Base-by-base conservation (phyloP, 2,329 filamentous ascomycete genomes). In the Neospermospora avenae region DNA sequence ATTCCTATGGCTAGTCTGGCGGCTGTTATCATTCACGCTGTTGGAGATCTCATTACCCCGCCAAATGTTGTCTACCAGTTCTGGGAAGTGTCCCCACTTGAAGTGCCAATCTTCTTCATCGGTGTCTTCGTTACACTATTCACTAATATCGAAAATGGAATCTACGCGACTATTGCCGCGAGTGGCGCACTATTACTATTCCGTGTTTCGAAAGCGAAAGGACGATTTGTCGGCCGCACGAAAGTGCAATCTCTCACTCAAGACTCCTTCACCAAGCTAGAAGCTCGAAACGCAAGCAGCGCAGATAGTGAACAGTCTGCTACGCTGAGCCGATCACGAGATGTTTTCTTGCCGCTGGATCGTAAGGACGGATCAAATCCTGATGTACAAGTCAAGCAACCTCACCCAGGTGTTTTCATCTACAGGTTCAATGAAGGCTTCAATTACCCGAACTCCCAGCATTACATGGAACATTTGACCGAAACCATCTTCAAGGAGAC, bases 381-480 rank as follows among this genome's bases (percentile, higher is more conserved):
- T 0, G 81, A 88, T 31, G 81, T 98, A 49, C 82, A 88, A 13
- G 80, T 96, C 18, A 81, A 90, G 63, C 85, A 85, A 57, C 93
- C 95, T 0, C 91, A 95, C 69, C 93, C 93, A 0, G 95, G 95
- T 55, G 83, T 99, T 66, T 96, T 98, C 76, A 96, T 98, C 71
- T 98, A 96, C 78, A 87, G 93, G 46, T 97, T 96, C 75, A 86
- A 89, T 0, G 93, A 98, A 77, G 91, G 93, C 45, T 96, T 96
- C 81, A 96, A 95, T 76, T 99, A 98, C 70, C 91, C 93, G 62
- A 99, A 96, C 68, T 91, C 92, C n/a, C 90, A 91, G 70, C 87
- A 91, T 72, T 92, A 96, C 65, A 84, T 96, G 59, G 92, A 97
- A 69, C 84, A 91, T 69, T 80, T 96, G 54, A 84, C 85, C 2